Percentiles rank a stretch among this genome's conserved stretches.
Conservation (phyloP, 805 yeast genomes). For the Pichia phayaonensis region DNA sequence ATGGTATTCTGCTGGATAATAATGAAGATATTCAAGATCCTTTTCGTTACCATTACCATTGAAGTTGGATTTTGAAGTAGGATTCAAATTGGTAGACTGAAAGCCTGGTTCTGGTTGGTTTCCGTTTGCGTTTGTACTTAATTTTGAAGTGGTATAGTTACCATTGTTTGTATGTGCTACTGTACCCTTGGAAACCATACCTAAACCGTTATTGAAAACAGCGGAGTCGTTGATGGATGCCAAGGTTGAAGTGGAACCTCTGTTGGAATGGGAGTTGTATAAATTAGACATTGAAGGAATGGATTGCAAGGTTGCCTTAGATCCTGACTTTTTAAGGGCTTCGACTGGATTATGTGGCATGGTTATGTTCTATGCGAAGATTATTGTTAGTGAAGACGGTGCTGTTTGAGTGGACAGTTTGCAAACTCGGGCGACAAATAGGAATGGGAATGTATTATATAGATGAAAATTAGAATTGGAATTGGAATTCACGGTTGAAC, state of each 20-base stretch:
- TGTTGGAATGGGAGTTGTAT: constrained; percentile 7
- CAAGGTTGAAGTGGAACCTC: constrained; percentile 4
- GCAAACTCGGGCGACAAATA: too few relatives aligned
- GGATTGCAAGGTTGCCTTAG: background rate
- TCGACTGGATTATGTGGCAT: constrained; percentile 5
- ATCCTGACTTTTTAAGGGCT: background rate
- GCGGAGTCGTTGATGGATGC: constrained; percentile 1
- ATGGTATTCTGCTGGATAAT: background rate
- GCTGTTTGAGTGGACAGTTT: too few relatives aligned
- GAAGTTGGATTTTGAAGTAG: too few relatives aligned
- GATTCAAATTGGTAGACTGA: too few relatives aligned
- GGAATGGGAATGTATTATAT: background rate
- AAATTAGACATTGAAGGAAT: constrained; percentile 3
- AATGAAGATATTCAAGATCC: too few relatives aligned
- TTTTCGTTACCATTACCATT: too few relatives aligned
- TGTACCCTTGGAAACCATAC: constrained; percentile 6
- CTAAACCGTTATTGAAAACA: constrained; percentile 3
- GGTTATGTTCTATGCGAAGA: too few relatives aligned
- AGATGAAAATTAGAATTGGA: background rate
- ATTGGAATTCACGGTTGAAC: background rate
- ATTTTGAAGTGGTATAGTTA: too few relatives aligned
- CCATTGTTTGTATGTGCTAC: background rate
- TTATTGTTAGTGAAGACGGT: too few relatives aligned
- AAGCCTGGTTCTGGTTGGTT: too few relatives aligned
- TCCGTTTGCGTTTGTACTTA: too few relatives aligned